Base-by-base conservation (phyloP, 139 green algal species). In the Tetradesmus lagerheimii region DNA sequence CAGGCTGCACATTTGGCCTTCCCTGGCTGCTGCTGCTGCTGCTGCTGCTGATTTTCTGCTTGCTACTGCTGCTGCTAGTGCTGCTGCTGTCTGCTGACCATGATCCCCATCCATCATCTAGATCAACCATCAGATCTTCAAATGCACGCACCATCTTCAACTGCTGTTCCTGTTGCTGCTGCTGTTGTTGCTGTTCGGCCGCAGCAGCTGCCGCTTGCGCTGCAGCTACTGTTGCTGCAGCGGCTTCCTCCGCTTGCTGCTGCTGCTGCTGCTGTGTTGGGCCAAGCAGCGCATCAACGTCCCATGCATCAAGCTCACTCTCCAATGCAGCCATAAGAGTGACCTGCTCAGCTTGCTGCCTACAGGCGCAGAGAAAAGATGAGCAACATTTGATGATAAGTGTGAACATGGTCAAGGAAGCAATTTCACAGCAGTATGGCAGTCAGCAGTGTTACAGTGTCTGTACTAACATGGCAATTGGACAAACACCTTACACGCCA, bases 251-350 rank as follows among this genome's bases (percentile, higher is more conserved):
- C 18, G 31, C 35, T 11, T 45, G 31, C 14, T 82, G 23, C n/a
- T 80, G 83, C 62, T 88, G 84, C 66, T 50, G 64, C 35, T 89
- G 66, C 66, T 80, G 62, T 3, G 43, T 34, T 53, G 47, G 20
- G 27, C 39, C 37, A 1, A 81, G 34, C 25, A 78, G 27, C 39
- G 76, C 35, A 9, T 57, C 82, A 29, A 78, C 41, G 35, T 87
- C 38, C 81, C 81, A 86, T 8, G 12, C 9, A 6, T 87, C 82
- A 14, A 87, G 35, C 35, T 87, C 82, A 0, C 1, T 11, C 57
- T 87, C 82, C 31, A 87, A 27, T 15, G 82, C 82, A 27, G 53
- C 37, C 2, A 87, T 79, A 0, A 87, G 31, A 5, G 37, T 29
- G 2, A 34, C 53, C 37, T 87, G 47, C 38, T 87, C 82, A 27